A percentile compares a stretch with the other conserved stretches of the same genome.
Conservation (phyloP, 83 land plant species). For the Isoetes engelmannii region DNA sequence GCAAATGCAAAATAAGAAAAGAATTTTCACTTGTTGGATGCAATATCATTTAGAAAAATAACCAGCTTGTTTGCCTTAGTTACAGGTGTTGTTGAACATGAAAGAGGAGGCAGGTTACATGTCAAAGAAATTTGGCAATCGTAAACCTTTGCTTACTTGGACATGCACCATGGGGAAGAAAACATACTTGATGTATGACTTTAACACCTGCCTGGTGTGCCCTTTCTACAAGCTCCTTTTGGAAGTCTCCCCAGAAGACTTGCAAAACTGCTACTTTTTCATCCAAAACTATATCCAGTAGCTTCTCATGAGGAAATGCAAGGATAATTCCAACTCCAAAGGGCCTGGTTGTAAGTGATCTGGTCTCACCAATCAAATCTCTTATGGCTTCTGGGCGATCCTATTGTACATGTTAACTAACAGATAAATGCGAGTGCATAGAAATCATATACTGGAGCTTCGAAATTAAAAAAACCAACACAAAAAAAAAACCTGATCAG, state of each 20-base stretch:
- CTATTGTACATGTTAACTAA: slow-evolving; percentile 17
- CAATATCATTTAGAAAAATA: no score
- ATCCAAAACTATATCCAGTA: slow-evolving; percentile 45
- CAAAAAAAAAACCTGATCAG: slow-evolving; percentile 49
- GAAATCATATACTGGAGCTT: slow-evolving; percentile 1
- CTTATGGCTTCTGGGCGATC: slow-evolving; percentile 60
- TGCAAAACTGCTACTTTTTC: slow-evolving; percentile 65
- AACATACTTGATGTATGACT: slow-evolving; percentile 62
- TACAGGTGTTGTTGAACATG: no score
- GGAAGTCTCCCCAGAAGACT: slow-evolving; percentile 69
- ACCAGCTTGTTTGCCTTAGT: no score
- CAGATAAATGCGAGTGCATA: neutral
- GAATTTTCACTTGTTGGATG: neutral
- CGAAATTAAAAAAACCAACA: neutral
- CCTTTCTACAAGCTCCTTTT: slow-evolving; percentile 40
- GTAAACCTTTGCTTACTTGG: no score
- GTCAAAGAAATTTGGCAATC: no score
- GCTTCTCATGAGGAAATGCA: slow-evolving; percentile 60
- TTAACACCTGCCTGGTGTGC: slow-evolving; percentile 71
- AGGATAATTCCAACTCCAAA: slow-evolving; percentile 74
- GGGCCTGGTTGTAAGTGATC: slow-evolving; percentile 58
- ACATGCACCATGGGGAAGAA: neutral
- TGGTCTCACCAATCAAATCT: slow-evolving; percentile 50
- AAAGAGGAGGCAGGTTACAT: no score
- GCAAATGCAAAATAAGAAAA: neutral